A percentile compares a stretch with the other conserved stretches of the same genome.
Conservation (phyloP, 306 rosid genomes). For the Prosopis cineraria region DNA sequence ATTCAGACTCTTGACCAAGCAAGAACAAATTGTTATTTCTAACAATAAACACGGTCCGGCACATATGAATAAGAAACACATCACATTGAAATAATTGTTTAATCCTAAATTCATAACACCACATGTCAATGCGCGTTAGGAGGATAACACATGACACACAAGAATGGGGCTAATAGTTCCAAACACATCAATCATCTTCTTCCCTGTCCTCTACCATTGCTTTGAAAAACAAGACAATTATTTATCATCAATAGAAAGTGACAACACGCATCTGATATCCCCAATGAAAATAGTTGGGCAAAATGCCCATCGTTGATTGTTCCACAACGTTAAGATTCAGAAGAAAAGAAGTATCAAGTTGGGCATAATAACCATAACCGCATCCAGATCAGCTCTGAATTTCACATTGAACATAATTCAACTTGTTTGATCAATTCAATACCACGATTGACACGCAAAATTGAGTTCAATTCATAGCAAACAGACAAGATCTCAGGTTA, state of each 20-base stretch:
- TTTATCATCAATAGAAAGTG: neutral
- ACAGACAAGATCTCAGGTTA: neutral
- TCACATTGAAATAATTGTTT: slow-evolving; percentile 40
- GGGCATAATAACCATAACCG: neutral
- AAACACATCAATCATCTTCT: slow-evolving; percentile 9
- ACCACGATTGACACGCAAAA: slow-evolving; percentile 19
- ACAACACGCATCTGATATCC: slow-evolving; percentile 6
- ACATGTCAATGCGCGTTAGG: slow-evolving; percentile 27
- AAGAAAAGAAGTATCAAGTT: neutral
- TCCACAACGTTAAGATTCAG: slow-evolving; percentile 13
- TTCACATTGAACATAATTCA: neutral
- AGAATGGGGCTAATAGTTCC: slow-evolving; percentile 34
- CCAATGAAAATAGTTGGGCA: neutral
- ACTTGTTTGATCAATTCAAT: slow-evolving; percentile 8
- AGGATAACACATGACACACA: neutral
- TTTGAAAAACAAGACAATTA: neutral
- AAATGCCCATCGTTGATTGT: neutral
- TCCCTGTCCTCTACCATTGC: slow-evolving; percentile 1
- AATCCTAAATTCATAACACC: slow-evolving; percentile 35
- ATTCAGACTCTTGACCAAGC: neutral
- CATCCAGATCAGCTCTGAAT: neutral
- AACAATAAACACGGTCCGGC: neutral
- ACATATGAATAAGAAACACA: slow-evolving; percentile 36
- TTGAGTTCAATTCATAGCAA: neutral
- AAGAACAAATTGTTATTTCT: slow-evolving; percentile 1